These are phyloP conservation scores for Tremellales sp. DNA, from an alignment of 1,284 basidiomycete genomes.

Conservation along the genomic window DNA sequence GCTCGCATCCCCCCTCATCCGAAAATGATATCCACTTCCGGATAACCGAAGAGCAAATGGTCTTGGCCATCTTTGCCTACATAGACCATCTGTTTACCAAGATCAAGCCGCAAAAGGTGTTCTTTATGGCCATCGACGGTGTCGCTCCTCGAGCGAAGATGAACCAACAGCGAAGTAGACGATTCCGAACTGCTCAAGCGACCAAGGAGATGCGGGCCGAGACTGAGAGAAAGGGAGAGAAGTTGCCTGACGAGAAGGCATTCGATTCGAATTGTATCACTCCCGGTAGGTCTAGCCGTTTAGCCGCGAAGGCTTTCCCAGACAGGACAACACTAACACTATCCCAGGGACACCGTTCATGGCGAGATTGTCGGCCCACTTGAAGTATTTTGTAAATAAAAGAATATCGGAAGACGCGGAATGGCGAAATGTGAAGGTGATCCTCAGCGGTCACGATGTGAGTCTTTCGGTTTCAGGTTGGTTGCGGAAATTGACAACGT, in stretches of 20 bases:
- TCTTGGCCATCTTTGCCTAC: slow-evolving; percentile 93
- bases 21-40: slow-evolving; percentile 95
- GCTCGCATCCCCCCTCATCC: slow-evolving; percentile 54
- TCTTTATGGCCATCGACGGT: slow-evolving; percentile 98
- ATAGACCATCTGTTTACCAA: slow-evolving; percentile 96
- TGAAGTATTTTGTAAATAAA: slow-evolving; percentile 95
- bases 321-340: not conserved
- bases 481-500: not conserved
- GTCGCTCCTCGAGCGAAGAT: slow-evolving; percentile 98
- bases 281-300: slow-evolving; percentile 61
- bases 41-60: slow-evolving; percentile 93
- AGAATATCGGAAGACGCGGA: slow-evolving; percentile 92
- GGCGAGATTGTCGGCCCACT: slow-evolving; percentile 80
- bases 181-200: slow-evolving; percentile 93
- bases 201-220: slow-evolving; percentile 81
- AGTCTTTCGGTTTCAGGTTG: slow-evolving; percentile 7
- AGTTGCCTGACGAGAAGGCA: slow-evolving; percentile 84
- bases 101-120: slow-evolving; percentile 94
- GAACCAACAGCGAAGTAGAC: slow-evolving; percentile 95
- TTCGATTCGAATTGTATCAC: slow-evolving; percentile 99
- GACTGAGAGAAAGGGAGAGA: slow-evolving; percentile 83
- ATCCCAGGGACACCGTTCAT: slow-evolving; percentile 85
- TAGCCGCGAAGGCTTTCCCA: not conserved
- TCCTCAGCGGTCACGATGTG: slow-evolving; percentile 94
- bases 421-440: slow-evolving; percentile 88